Percentiles rank a stretch among this genome's conserved stretches.
Evolutionary conservation across 1,139 yeast species (phyloP).

Genomic region (Hyphopichia burtonii): DNA sequence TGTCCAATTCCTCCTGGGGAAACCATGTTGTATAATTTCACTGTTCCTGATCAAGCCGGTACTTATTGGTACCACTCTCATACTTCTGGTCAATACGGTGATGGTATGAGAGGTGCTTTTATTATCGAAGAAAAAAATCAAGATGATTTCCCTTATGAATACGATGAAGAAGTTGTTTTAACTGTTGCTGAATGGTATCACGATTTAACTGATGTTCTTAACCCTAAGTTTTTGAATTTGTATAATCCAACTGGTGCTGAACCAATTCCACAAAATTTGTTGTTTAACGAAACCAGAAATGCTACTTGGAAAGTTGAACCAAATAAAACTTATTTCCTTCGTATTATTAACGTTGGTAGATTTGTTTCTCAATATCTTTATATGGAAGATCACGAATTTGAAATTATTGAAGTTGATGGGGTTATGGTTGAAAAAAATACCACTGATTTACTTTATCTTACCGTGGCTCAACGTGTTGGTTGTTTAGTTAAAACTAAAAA

Average conservation of each 20-base stretch:
- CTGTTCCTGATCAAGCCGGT: slow-evolving; percentile 65
- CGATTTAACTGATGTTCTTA: slow-evolving; percentile 42
- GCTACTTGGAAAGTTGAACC: slow-evolving; percentile 58
- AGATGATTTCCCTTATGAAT: slow-evolving; percentile 51
- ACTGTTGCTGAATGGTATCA: slow-evolving; percentile 67
- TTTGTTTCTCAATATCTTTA: slow-evolving; percentile 71
- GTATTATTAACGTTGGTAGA: slow-evolving; percentile 66
- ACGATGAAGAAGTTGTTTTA: slow-evolving; percentile 60
- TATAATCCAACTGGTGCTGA: slow-evolving; percentile 84
- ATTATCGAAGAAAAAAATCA: slow-evolving; percentile 47
- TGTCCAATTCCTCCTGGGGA: slow-evolving; percentile 74
- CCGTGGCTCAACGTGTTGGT: slow-evolving; percentile 72
- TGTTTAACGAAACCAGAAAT: slow-evolving; percentile 65
- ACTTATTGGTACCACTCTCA: slow-evolving; percentile 87
- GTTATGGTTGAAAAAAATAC: slow-evolving; percentile 56
- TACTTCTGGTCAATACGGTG: slow-evolving; percentile 72
- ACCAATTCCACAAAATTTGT: slow-evolving; percentile 67
- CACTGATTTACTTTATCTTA: slow-evolving; percentile 58
- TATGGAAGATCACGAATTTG: slow-evolving; percentile 66
- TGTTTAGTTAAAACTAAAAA: slow-evolving; percentile 58
- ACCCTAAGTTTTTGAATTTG: slow-evolving; percentile 50
- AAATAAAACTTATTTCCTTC: slow-evolving; percentile 59
- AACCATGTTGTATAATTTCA: slow-evolving; percentile 63
- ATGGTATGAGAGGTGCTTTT: slow-evolving; percentile 74
- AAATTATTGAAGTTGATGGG: slow-evolving; percentile 75